Base-by-base conservation (phyloP, 768 basidiomycete genomes). In the Dacryopinax primogenitus region DNA sequence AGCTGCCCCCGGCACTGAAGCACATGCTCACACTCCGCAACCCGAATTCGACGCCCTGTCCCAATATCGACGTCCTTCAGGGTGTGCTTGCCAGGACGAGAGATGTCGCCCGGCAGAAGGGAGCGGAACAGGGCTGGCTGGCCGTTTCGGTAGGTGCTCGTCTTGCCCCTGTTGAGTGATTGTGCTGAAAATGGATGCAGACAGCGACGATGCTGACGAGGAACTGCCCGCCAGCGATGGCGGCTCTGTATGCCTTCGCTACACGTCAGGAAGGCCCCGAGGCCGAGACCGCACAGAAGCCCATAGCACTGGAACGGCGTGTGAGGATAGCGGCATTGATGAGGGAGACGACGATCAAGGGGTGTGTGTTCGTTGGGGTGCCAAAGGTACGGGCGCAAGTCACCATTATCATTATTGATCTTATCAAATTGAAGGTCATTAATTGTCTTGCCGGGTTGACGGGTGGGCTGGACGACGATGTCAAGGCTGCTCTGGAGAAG, bases 291-390 rank as follows among this genome's bases (percentile, higher is more conserved):
- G 74, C 77, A 65, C 75, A 76, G 62, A 69, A 74, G 69, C 75
- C 75, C 72, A 77, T 67, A 75, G 77, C 75, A 67, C 68, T 84
- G 64, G 73, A 80, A 66, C 82, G 81, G 66, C 84, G 85, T 62
- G 79, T 87, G 66, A 82, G 83, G 75, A 86, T 81, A 73, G 89
- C 88, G 68, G 88, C 90, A 68, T 74, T 91, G 69, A 92, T 95
- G 84, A 82, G 92, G 47, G 92, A 95, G 78, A 83, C 89, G 33
- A 89, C 88, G 33, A 72, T 95, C 73, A 95, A 95, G 78, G 91
- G 90, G 72, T 83, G 84, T 71, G 88, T 92, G 70, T 93, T 95
- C 72, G 84, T 91, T 64, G 90, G 90, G 47, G 88, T 92, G 64
- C 89, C 90, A 70, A 81, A 88, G 74, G 89, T 90, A 73, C 78